These are phyloP conservation scores for Chamaecrista fasciculata DNA, from an alignment of 306 rosid species.

Conservation along the genomic window DNA sequence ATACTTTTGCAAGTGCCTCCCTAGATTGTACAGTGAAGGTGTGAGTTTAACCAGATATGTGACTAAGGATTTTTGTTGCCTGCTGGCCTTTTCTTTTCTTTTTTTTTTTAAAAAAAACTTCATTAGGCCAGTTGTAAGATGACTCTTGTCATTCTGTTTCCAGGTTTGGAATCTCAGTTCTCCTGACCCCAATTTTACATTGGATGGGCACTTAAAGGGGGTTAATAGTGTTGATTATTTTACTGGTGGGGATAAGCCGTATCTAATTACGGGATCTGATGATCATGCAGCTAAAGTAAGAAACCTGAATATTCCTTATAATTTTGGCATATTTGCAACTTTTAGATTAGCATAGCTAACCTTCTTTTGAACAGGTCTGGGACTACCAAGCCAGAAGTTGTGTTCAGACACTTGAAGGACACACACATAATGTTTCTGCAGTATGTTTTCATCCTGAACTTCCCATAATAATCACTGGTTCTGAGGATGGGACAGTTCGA, in stretches of 20 bases:
- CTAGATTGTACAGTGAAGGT: slow-evolving; percentile 76
- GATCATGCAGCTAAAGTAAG: slow-evolving; percentile 39
- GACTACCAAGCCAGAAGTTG: slow-evolving; percentile 37
- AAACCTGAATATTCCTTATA: neutral
- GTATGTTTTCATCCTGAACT: slow-evolving; percentile 41
- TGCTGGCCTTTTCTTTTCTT: too few relatives aligned
- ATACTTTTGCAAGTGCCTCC: slow-evolving; percentile 71
- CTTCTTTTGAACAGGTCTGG: slow-evolving; percentile 31
- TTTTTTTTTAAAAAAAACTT: too few relatives aligned
- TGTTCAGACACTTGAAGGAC: slow-evolving; percentile 41
- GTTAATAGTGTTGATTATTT: slow-evolving; percentile 72
- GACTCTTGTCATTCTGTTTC: neutral
- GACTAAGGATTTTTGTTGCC: neutral
- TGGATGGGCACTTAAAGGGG: slow-evolving; percentile 67
- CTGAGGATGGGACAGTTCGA: slow-evolving; percentile 38
- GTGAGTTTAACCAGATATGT: slow-evolving; percentile 11
- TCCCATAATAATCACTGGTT: slow-evolving; percentile 39
- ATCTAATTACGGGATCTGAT: slow-evolving; percentile 42
- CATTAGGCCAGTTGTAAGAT: too few relatives aligned
- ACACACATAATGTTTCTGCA: slow-evolving; percentile 35
- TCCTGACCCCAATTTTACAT: slow-evolving; percentile 65
- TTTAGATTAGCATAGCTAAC: neutral
- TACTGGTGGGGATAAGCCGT: slow-evolving; percentile 66
- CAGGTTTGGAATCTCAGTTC: slow-evolving; percentile 75
- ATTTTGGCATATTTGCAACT: neutral